phyloP scores from a whole-genome alignment of 495 filamentous ascomycete species.

The Penicillium silybi region DNA sequence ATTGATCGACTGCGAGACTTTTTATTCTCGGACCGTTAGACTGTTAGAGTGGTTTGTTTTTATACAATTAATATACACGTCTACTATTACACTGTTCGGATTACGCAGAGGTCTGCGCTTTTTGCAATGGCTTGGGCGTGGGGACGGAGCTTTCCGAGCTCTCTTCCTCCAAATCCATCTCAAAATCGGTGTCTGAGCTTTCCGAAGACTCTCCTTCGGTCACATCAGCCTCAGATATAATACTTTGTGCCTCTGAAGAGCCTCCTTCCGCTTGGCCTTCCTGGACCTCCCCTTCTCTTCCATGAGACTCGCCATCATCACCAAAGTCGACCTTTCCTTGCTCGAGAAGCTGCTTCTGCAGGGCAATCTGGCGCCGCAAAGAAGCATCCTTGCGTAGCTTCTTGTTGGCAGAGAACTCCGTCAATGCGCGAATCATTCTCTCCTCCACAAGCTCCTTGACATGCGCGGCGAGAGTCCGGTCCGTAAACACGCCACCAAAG shows the following conservation, averaged over 20 bases:
- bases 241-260: not conserved
- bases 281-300: slow-evolving; percentile 11
- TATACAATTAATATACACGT: slow-evolving; percentile 24
- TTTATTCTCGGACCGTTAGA: not conserved
- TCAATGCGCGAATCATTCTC: slow-evolving; percentile 66
- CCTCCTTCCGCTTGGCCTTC: slow-evolving; percentile 11
- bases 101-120: not conserved
- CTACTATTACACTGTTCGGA: no score
- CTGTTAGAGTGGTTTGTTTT: slow-evolving; percentile 2
- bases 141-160: slow-evolving; percentile 1
- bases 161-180: not conserved
- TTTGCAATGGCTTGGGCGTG: not conserved
- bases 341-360: slow-evolving; percentile 36
- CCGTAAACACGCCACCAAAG: slow-evolving; percentile 73
- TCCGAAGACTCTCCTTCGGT: not conserved
- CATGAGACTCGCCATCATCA: slow-evolving; percentile 6
- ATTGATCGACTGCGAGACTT: not conserved
- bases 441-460: slow-evolving; percentile 76
- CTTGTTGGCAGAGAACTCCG: slow-evolving; percentile 50
- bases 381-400: slow-evolving; percentile 42
- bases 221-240: not conserved
- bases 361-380: slow-evolving; percentile 37
- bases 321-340: slow-evolving; percentile 23
- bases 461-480: slow-evolving; percentile 71
- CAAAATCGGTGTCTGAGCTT: not conserved